Evolutionary conservation across 1,139 yeast genomes (phyloP).

Genomic region (Suhomyces coccinellae): DNA sequence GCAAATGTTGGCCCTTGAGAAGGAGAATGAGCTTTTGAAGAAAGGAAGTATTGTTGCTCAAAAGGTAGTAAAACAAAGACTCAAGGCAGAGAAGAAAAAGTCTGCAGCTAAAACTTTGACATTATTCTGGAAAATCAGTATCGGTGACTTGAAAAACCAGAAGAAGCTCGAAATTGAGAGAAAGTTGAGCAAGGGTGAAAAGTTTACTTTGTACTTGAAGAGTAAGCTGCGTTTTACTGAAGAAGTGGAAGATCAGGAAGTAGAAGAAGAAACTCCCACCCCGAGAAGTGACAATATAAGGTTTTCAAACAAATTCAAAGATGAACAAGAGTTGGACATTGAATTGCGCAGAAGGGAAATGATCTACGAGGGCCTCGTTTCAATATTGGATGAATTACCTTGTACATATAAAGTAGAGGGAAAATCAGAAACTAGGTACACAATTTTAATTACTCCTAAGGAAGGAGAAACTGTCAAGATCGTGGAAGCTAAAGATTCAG

Average conservation of each 20-base stretch:
- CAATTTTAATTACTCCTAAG: conserved; percentile 17
- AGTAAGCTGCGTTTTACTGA: conserved; percentile 15
- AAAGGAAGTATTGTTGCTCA: conserved; percentile 38
- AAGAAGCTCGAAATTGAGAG: conserved; percentile 37
- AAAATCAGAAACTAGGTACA: conserved; percentile 22
- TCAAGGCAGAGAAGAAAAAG: conserved; percentile 37
- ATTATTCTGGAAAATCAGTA: conserved; percentile 42
- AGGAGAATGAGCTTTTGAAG: conserved; percentile 34
- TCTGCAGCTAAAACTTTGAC: conserved; percentile 37
- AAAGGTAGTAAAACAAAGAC: conserved; percentile 30
- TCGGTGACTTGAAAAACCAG: conserved; percentile 41
- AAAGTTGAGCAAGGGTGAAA: conserved; percentile 35
- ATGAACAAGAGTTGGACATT: conserved; percentile 25
- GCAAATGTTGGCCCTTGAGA: conserved; percentile 33
- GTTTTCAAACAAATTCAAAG: conserved; percentile 12
- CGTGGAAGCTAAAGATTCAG: conserved; percentile 12
- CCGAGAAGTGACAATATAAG: conserved; percentile 9
- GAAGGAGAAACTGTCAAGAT: conserved; percentile 7
- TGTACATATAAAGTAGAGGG: conserved; percentile 37
- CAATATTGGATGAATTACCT: conserved; percentile 30
- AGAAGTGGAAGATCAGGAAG: conserved; percentile 12
- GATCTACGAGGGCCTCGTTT: conserved; percentile 27
- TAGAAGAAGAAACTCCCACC: conserved; percentile 6
- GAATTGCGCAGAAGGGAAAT: conserved; percentile 35
- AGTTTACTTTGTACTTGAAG: conserved; percentile 32